These are phyloP conservation scores for Rhizopus stolonifer DNA, from an alignment of 371 early-diverging fungal genomes.

Conservation along the genomic window DNA sequence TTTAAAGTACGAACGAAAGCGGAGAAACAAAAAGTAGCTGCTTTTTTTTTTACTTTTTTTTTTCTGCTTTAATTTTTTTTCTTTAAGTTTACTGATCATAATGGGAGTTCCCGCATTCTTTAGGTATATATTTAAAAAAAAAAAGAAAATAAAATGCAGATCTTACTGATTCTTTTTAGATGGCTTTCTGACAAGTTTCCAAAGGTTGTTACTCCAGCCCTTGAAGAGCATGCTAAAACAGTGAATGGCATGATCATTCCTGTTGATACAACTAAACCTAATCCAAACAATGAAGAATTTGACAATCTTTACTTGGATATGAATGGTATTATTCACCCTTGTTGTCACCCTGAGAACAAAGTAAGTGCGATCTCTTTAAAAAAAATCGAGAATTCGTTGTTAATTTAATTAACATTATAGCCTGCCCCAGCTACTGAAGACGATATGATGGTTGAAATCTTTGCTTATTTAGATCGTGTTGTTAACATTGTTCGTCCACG, in stretches of 20 bases:
- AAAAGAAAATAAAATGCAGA: not conserved
- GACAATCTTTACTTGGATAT: slow-evolving; percentile 99
- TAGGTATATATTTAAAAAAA: slow-evolving; percentile 33
- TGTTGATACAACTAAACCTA: slow-evolving; percentile 86
- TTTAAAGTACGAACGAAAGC: no score
- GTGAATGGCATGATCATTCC: slow-evolving; percentile 77
- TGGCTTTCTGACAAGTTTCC: slow-evolving; percentile 97
- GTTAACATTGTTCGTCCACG: slow-evolving; percentile 91
- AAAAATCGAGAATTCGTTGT: not conserved
- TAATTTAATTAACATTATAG: slow-evolving; percentile 26
- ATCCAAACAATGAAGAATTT: slow-evolving; percentile 91
- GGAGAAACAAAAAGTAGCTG: not conserved
- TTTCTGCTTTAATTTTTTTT: not conserved
- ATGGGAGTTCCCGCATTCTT: slow-evolving; percentile 90
- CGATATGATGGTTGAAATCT: slow-evolving; percentile 93
- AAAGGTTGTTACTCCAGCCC: slow-evolving; percentile 75
- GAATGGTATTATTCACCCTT: slow-evolving; percentile 99
- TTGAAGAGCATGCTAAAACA: slow-evolving; percentile 72
- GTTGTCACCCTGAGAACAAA: slow-evolving; percentile 94
- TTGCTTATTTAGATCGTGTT: slow-evolving; percentile 94
- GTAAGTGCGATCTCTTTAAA: slow-evolving; percentile 28
- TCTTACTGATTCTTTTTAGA: slow-evolving; percentile 30
- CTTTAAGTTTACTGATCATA: not conserved
- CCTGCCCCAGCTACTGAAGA: slow-evolving; percentile 91
- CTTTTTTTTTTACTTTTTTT: slow-evolving; percentile 1